Evolutionary conservation across 2,329 filamentous ascomycete genomes (phyloP).

Genomic region (Pseudogymnoascus sp.): DNA sequence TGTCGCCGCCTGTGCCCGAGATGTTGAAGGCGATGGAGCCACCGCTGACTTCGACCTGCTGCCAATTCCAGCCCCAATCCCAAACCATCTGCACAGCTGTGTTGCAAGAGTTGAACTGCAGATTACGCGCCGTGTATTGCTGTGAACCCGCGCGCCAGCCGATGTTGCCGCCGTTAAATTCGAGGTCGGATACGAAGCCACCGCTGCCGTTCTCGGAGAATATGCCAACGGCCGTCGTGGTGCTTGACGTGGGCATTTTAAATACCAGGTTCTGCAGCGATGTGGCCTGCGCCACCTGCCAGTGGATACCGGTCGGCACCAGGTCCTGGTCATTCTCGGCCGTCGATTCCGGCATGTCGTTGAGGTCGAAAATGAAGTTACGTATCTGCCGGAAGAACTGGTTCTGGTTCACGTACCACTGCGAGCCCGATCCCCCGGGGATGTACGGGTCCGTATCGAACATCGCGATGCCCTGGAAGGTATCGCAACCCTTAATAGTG

Average conservation of each 20-base stretch:
- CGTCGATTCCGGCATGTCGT: no score
- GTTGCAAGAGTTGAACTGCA: constrained; percentile 38
- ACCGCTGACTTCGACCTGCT: constrained; percentile 43
- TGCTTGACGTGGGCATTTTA: no score
- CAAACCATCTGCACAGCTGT: constrained; percentile 51
- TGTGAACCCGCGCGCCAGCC: constrained; percentile 57
- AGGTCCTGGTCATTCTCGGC: no score
- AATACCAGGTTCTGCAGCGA: no score
- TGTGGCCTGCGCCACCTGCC: no score
- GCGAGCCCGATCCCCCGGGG: constrained; percentile 40
- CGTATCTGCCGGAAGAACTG: constrained; percentile 27
- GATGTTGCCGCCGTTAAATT: constrained; percentile 53
- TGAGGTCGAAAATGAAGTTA: no score
- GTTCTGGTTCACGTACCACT: constrained; percentile 55
- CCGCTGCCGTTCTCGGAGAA: no score
- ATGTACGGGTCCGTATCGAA: constrained; percentile 81
- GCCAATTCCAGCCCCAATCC: constrained; percentile 54
- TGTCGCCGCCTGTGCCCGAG: constrained; percentile 31
- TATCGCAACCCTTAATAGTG: constrained; percentile 61
- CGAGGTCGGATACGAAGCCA: constrained; percentile 38
- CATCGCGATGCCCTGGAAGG: constrained; percentile 76
- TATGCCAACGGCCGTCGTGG: no score
- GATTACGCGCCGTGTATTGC: constrained; percentile 53
- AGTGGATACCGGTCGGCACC: no score
- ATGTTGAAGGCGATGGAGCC: constrained; percentile 47